Percentiles rank a stretch among this genome's conserved stretches.
These are phyloP conservation scores for Saussurea involucrata DNA, from an alignment of 129 eudicot species.

Conservation along the genomic window DNA sequence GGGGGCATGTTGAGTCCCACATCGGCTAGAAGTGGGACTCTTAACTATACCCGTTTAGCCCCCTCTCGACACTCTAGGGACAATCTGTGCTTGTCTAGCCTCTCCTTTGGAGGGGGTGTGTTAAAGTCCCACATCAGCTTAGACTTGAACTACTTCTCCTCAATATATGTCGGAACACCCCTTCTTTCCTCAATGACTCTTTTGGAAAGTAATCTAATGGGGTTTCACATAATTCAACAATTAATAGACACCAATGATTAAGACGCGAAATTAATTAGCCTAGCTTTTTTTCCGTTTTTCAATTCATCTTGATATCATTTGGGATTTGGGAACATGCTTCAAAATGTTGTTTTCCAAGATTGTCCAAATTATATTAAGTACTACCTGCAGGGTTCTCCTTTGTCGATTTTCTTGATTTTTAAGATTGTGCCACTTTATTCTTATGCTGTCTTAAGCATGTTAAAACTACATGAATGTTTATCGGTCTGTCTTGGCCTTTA, in stretches of 20 bases:
- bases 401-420: background rate
- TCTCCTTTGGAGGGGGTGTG: background rate
- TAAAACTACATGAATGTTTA: background rate
- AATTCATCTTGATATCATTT: background rate
- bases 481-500: background rate
- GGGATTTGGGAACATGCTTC: background rate
- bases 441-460: background rate
- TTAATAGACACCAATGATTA: background rate
- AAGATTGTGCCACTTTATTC: background rate
- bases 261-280: background rate
- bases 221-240: background rate
- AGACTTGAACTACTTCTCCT: background rate
- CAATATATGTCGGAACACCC: background rate
- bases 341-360: background rate
- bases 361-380: background rate
- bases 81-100: too few relatives aligned
- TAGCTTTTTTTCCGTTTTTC: background rate
- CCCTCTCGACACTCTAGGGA: too few relatives aligned
- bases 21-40: background rate
- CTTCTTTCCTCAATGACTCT: background rate
- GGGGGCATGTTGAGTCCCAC: background rate
- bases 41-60: background rate
- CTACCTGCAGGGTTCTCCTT: background rate
- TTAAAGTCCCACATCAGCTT: background rate
- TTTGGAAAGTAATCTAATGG: background rate